Base-by-base conservation (phyloP, 192 early-diverging fungal species). In the Backusella macrospora region DNA sequence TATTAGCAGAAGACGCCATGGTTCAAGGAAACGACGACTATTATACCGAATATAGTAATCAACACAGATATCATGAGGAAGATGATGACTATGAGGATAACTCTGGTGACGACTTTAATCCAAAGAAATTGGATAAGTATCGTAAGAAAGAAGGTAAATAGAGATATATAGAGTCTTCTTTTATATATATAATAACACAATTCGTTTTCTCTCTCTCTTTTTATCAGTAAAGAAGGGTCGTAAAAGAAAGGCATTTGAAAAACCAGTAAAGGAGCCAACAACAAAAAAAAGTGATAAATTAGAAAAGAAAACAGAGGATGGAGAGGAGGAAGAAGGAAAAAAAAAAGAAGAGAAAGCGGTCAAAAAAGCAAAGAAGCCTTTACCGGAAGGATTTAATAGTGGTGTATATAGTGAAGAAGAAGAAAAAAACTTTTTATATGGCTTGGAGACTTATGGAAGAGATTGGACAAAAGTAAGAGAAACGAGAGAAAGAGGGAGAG, bases 391-490 rank as follows among this genome's bases (percentile, higher is more conserved):
- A 62, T 79, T 87, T 42, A 90, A 88, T 42, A 86, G 87, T 5
- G 96, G 96, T 14, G 90, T 88, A 6, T 97, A 94, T 72, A 87
- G 89, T 0, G 92, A 93, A 46, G 85, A 85, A 6, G 96, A 97
- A 73, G 90, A 95, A 76, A 71, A 69, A 15, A 78, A 74, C 62
- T 97, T 97, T 75, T 72, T 89, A 7, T 90, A 92, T 59, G 96
- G 91, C 0, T 78, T 97, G 6, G 92, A 95, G 47, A 71, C 92
- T 38, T 93, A 83, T 82, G 96, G 96, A 15, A 86, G 96, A 38
- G 89, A 93, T 65, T 97, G 96, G 96, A 73, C 82, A 55, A 86
- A 85, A 65, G 94, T 96, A 81, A 5, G 6, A 21, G 14, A 65
- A 10, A 64, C n/a, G n/a, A n/a, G 18, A 6, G 34, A 5, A 44